Evolutionary conservation across 108 stramenopile species (phyloP).

Genomic region (Nannochloropsis oceanica): DNA sequence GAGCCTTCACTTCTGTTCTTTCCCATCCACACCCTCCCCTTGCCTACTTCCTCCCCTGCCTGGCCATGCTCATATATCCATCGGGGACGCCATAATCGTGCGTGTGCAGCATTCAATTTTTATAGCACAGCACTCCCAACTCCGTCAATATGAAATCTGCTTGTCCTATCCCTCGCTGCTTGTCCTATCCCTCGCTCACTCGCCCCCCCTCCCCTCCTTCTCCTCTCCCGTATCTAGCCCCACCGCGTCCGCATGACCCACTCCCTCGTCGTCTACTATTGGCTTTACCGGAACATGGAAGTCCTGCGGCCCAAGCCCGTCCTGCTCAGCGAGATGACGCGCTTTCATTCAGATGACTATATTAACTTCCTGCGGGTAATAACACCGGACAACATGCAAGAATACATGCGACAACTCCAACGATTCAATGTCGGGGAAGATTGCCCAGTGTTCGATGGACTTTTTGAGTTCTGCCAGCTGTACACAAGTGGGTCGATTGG

Average conservation of each 20-base stretch:
- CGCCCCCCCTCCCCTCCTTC: no score
- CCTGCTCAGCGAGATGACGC: constrained; percentile 78
- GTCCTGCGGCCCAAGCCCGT: constrained; percentile 86
- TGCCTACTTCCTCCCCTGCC: no score
- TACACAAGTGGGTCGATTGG: constrained; percentile 90
- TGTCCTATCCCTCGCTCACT: neutral
- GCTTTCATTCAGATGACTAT: constrained; percentile 97
- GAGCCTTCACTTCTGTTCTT: no score
- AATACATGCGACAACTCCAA: constrained; percentile 44
- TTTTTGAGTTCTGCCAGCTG: constrained; percentile 93
- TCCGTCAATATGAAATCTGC: no score
- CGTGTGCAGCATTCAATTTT: no score
- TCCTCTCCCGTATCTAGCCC: constrained; percentile 37
- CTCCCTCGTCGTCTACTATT: constrained; percentile 96
- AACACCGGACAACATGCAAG: constrained; percentile 91
- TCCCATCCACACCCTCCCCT: no score
- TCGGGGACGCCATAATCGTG: no score
- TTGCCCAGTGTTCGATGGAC: constrained; percentile 97
- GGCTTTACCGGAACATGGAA: constrained; percentile 92
- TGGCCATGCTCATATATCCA: no score
- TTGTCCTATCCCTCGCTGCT: neutral
- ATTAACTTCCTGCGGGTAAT: constrained; percentile 93
- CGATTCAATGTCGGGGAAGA: constrained; percentile 95
- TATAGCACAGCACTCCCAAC: no score
- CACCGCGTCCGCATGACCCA: constrained; percentile 99